Base-by-base conservation (phyloP, 148 eudicot species). In the Dysphania ambrosioides region DNA sequence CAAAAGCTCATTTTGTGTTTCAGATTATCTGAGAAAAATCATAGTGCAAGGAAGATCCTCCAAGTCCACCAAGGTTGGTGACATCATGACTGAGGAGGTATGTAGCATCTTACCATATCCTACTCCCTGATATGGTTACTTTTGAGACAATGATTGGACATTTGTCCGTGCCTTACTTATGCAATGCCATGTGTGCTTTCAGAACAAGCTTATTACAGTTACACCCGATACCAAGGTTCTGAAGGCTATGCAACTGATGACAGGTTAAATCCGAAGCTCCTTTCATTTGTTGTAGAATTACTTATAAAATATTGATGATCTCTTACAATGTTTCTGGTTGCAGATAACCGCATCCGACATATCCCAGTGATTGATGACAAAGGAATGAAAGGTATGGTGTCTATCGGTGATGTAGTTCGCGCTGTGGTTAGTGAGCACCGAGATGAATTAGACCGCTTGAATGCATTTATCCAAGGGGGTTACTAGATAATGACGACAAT, bases 61-160 rank as follows among this genome's bases (percentile, higher is more conserved):
- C 49, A 95, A 95, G 81, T 88, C 97, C 30, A 95, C 99, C 51
- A 95, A 95, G 82, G 99, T 95, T 60, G 99, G 99, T 64, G 99
- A 95, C 82, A 95, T 95, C 73, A 95, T 95, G 99, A 95, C 99
- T 53, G 99, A 92, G 77, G 99, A 95, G 97, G 99, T 95, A 86
- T 70, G 57, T 41, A 3, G 61, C 38, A 32, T 57, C 75, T 29
- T 53, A n/a, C 59, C 38, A 23, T 63, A 9, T 6, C 21, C 27
- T 12, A 12, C 21, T 60, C 34, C 4, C 42, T 18, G 21, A n/a
- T 29, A n/a, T n/a, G n/a, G n/a, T n/a, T n/a, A n/a, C n/a, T 47
- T 51, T 63, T 2, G 40, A 8, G 53, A 40, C 24, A 16, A 29
- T 24, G 55, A 31, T 42, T 60, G n/a, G n/a, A n/a, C n/a, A n/a